Conservation (phyloP, 768 basidiomycete species). For the Krasilnikovozyma curviuscula region DNA sequence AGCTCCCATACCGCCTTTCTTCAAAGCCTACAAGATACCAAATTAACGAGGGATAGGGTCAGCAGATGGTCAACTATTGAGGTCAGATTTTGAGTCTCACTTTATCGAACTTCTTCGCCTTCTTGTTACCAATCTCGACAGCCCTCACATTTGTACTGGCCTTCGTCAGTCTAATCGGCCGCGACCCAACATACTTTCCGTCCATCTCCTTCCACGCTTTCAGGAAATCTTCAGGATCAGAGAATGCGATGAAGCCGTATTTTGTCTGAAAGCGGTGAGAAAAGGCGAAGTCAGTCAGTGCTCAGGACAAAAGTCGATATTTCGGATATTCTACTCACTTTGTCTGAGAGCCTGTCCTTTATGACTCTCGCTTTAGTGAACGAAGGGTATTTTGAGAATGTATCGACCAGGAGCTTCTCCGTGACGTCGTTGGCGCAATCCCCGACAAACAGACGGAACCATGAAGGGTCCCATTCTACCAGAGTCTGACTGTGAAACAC, state of each 20-base stretch:
- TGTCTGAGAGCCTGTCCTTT: constrained; percentile 77
- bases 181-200: constrained; percentile 95
- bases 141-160: constrained; percentile 71
- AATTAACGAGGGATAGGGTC: too few relatives aligned
- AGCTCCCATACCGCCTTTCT: too few relatives aligned
- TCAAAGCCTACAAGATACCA: too few relatives aligned
- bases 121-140: constrained; percentile 81
- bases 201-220: constrained; percentile 99
- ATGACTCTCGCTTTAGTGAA: constrained; percentile 93
- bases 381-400: constrained; percentile 79
- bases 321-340: constrained; percentile 51
- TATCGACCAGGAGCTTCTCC: constrained; percentile 78
- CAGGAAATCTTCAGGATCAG: constrained; percentile 93
- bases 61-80: too few relatives aligned
- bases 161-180: constrained; percentile 91
- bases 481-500: constrained; percentile 42
- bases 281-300: neutral
- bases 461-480: constrained; percentile 91
- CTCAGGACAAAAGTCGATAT: too few relatives aligned
- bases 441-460: constrained; percentile 95
- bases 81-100: too few relatives aligned
- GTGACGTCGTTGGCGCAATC: constrained; percentile 97
- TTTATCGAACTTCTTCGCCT: constrained; percentile 26
- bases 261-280: constrained; percentile 43
- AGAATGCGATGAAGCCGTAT: constrained; percentile 93